Evolutionary conservation across 495 filamentous ascomycete species (phyloP), one percentile per base, ranked within the genome.

Genomic region (Rhypophila decipiens): DNA sequence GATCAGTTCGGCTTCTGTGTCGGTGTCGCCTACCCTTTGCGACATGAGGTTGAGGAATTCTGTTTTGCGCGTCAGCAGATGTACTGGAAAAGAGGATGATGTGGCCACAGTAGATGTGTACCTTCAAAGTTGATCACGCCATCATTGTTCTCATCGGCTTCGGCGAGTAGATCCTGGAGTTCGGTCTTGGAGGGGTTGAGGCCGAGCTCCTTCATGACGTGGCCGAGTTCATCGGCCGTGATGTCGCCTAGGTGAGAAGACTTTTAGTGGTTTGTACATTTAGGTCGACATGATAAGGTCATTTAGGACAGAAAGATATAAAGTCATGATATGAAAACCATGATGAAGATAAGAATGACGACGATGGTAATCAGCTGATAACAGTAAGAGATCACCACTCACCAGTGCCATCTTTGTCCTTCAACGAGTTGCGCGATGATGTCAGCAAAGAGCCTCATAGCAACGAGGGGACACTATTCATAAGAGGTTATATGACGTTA

Each of bases 351-450:
- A 12, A 41, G 42, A 4, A 21, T 19, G 9, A 36, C 22, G 45
- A 29, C 27, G 13, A 31, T 7, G 27, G 27, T 7, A 31, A 31
- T 31, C 7, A 31, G 27, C 13, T 31, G 7, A 31, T 7, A 36
- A n/a, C n/a, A n/a, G n/a, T 46, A 39, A 4, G 12, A 42, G 35
- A 4, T 12, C 13, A 42, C 10, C 15, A 84, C 85, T 80, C 68
- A 95, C 88, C 88, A 82, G 91, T 88, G 62, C 87, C 86, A 79
- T 95, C 90, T 71, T 95, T 95, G 79, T 95, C 89, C 88, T 95
- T 12, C 5, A 39, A 7, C 27, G 27, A 13, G 7, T 31, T 29
- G 29, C 27, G 7, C 24, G 29, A 13, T 19, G 0, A 10, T 20
- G 36, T 45, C 15, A 46, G 42, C 22, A 35, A 7, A 27, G 20